A percentile compares a stretch with the other conserved stretches of the same genome.
phyloP scores from a whole-genome alignment of 495 filamentous ascomycete species.

The Daldinia grandis region DNA sequence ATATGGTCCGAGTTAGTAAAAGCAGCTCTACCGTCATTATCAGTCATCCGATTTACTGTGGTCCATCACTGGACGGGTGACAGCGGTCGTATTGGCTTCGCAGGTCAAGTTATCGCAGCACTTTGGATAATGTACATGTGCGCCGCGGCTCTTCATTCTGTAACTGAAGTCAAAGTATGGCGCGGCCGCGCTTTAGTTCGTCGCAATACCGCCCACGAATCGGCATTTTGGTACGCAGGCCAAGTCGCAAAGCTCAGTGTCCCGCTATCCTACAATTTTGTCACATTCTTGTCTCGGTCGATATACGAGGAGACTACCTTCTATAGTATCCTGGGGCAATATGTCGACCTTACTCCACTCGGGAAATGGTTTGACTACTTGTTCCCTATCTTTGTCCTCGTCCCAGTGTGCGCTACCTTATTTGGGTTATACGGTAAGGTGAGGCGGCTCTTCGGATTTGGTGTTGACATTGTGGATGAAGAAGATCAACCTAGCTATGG shows the following conservation, averaged over 20 bases:
- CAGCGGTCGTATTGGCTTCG: conserved; percentile 77
- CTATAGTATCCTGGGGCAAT: conserved; percentile 82
- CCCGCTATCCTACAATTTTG: conserved; percentile 92
- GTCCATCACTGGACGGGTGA: conserved; percentile 75
- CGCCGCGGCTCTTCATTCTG: conserved; percentile 80
- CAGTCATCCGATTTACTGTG: conserved; percentile 84
- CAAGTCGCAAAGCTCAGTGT: conserved; percentile 91
- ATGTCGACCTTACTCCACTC: conserved; percentile 85
- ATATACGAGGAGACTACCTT: conserved; percentile 79
- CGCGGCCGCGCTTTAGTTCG: conserved; percentile 88
- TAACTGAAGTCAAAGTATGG: conserved; percentile 93
- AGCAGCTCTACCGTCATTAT: conserved; percentile 74
- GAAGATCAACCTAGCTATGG: conserved; percentile 74
- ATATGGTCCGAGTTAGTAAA: conserved; percentile 94
- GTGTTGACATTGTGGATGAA: conserved; percentile 75
- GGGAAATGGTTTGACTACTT: conserved; percentile 86
- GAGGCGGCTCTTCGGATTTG: conserved; percentile 80
- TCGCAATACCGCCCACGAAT: conserved; percentile 88
- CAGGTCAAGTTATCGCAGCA: conserved; percentile 82
- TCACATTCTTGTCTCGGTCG: conserved; percentile 78
- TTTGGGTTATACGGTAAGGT: conserved; percentile 88
- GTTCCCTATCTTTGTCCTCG: conserved; percentile 84
- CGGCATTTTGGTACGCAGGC: conserved; percentile 92
- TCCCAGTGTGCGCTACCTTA: conserved; percentile 82
- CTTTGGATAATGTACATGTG: conserved; percentile 94